Conservation (phyloP, 2,329 filamentous ascomycete genomes). For the Helotiales sp. region DNA sequence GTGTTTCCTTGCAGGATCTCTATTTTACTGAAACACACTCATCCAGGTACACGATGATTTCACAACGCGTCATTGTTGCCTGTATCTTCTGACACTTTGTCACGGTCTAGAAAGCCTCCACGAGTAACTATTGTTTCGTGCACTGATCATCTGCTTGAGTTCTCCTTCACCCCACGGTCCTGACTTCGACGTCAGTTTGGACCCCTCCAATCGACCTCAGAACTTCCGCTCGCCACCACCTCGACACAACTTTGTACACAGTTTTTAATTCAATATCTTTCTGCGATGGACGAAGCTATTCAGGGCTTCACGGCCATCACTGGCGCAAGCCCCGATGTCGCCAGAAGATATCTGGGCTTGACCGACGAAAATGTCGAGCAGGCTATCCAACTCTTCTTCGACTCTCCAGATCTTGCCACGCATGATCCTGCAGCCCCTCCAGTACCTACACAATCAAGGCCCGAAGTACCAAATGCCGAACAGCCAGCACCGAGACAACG, state of each 20-base stretch:
- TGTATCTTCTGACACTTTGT: neutral
- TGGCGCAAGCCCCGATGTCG: slow-evolving; percentile 69
- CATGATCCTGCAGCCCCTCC: slow-evolving; percentile 27
- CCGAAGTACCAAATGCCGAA: slow-evolving; percentile 39
- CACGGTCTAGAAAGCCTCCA: neutral
- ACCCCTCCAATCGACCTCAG: neutral
- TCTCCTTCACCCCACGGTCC: slow-evolving; percentile 5
- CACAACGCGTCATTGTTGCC: neutral
- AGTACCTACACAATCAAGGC: slow-evolving; percentile 31
- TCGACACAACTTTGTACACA: neutral
- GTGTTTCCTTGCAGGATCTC: neutral
- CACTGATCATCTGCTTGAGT: slow-evolving; percentile 1
- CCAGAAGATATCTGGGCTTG: slow-evolving; percentile 79
- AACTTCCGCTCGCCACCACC: neutral
- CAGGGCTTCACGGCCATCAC: slow-evolving; percentile 82
- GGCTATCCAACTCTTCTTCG: slow-evolving; percentile 87
- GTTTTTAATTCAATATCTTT: neutral
- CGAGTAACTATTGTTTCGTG: neutral
- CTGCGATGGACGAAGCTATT: slow-evolving; percentile 58
- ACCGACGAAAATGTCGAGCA: slow-evolving; percentile 82
- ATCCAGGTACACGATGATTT: neutral
- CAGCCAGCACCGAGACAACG: slow-evolving; percentile 56
- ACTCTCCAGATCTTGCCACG: slow-evolving; percentile 71
- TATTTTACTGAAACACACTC: neutral
- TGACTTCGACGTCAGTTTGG: slow-evolving; percentile 7